Evolutionary conservation across 495 filamentous ascomycete species (phyloP), one percentile per base, ranked within the genome.

Genomic region (Darksidea phi): DNA sequence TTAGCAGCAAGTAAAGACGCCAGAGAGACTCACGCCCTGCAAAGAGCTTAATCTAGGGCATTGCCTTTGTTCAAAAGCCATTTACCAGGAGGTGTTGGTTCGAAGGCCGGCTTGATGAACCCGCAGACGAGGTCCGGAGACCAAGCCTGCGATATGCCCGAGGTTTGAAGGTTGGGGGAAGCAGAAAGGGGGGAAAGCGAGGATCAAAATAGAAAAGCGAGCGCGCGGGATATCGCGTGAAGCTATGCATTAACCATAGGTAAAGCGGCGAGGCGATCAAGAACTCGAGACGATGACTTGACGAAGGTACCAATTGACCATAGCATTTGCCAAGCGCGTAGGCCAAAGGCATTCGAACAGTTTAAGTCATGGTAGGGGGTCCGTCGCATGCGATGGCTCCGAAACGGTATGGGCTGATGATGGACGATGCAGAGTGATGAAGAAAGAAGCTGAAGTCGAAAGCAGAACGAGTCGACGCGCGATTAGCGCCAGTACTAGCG

Each of bases 51-150:
- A 28, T 66, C 45, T 66, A 15, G 63, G 63, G 46, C 46, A 46
- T 11, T 56, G 63, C 63, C 63, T 66, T 66, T 66, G 52, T 36
- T n/a, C 63, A 54, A 43, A 36, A 64, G 48, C 48, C 55, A 59
- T 59, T 23, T 6, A 20, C 46, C 24, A 47, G 46, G 17, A 49
- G 46, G 12, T 17, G 26, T 23, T n/a, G 10, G 48, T 41, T 25
- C 32, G 13, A 25, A 13, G 41, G 46, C 50, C 42, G 50, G 48
- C 55, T 59, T 32, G 28, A 18, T 45, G 43, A 37, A 55, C 55
- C 55, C 48, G 54, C 37, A 23, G 24, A 24, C 46, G 61, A 51
- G 37, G 54, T 43, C 54, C 34, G 46, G 37, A 42, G 43, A 54
- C 59, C 10, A 41, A 49, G 48, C 45, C 45, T 28, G 21, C 49